phyloP scores from a whole-genome alignment of 2,329 filamentous ascomycete genomes.

The Xylaria sp. region DNA sequence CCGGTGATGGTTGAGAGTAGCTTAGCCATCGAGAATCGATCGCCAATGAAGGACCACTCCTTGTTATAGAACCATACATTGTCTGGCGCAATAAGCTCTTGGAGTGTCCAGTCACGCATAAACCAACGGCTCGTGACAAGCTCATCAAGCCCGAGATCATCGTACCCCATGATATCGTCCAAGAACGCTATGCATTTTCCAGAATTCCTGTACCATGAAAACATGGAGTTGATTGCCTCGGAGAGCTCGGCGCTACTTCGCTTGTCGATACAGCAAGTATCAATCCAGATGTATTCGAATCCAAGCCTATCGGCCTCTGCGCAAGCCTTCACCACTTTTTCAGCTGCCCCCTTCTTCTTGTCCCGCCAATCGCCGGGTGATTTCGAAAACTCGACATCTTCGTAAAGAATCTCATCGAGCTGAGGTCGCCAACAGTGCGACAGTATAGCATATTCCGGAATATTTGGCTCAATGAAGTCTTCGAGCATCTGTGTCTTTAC shows the following conservation, averaged over 20 bases:
- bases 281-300: slow-evolving; percentile 22
- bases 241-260: slow-evolving; percentile 27
- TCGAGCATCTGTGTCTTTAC: slow-evolving; percentile 4
- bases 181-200: slow-evolving; percentile 17
- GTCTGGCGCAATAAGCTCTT: slow-evolving; percentile 31
- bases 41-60: slow-evolving; percentile 16
- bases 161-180: slow-evolving; percentile 6
- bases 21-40: slow-evolving; percentile 20
- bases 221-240: slow-evolving; percentile 33
- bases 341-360: slow-evolving; percentile 1
- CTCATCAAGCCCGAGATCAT: slow-evolving; percentile 11
- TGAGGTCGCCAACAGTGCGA: slow-evolving; percentile 24
- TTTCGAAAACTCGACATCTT: slow-evolving; percentile 9
- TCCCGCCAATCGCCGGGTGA: not conserved
- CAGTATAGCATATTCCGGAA: slow-evolving; percentile 23
- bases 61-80: slow-evolving; percentile 29
- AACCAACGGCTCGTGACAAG: slow-evolving; percentile 12
- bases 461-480: not conserved
- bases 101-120: slow-evolving; percentile 28
- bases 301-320: not conserved
- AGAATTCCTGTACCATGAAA: slow-evolving; percentile 24
- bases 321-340: slow-evolving; percentile 16
- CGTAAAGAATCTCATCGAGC: slow-evolving; percentile 19
- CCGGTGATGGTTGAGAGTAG: slow-evolving; percentile 1
- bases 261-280: slow-evolving; percentile 33